Base-by-base conservation (phyloP, 768 basidiomycete species). In the Clavulina sp. region DNA sequence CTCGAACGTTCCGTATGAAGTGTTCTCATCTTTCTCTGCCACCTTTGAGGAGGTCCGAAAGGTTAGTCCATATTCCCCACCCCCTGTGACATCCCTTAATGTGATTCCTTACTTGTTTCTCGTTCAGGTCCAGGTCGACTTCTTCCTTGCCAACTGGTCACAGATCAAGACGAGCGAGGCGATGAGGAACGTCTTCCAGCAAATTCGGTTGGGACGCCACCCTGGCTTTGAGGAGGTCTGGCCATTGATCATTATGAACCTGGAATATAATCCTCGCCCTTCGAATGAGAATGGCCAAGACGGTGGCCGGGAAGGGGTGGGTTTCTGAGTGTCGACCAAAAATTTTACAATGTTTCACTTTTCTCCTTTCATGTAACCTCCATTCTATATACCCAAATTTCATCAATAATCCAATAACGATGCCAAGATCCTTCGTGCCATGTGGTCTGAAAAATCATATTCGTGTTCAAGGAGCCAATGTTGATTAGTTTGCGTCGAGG, bases 11-110 rank as follows among this genome's bases (percentile, higher is more conserved):
- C 80, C 83, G 1, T 79, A 81, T 57, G 87, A 92, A 61, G 78
- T 83, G 33, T 92, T 92, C 60, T 84, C 82, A 7, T 76, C 80
- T 0, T 89, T 92, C 66, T 79, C 84, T 4, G 81, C 81, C 4
- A 76, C 78, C 0, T 89, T 85, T 58, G 79, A 81, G 49, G 80
- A 84, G 41, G 77, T 92, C 26, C 71, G 86, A 49, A 84, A 81
- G 73, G 81, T 46, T 9, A 16, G 13, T 9, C 26, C 13, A 46
- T 46, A 77, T 46, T 46, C 60, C 57, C 18, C 6, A 13, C 13
- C 26, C 13, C 24, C 26, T 16, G 16, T 46, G 13, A 24, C 43
- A 13, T 16, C 13, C 9, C 13, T 28, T 16, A 9, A 13, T 46
- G 9, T 28, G 13, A 46, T 13, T 28, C 1, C 26, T 52, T 21